Evolutionary conservation across 345 rosid species (phyloP), one percentile per base, ranked within the genome.

Genomic region (Nephelium lappaceum): DNA sequence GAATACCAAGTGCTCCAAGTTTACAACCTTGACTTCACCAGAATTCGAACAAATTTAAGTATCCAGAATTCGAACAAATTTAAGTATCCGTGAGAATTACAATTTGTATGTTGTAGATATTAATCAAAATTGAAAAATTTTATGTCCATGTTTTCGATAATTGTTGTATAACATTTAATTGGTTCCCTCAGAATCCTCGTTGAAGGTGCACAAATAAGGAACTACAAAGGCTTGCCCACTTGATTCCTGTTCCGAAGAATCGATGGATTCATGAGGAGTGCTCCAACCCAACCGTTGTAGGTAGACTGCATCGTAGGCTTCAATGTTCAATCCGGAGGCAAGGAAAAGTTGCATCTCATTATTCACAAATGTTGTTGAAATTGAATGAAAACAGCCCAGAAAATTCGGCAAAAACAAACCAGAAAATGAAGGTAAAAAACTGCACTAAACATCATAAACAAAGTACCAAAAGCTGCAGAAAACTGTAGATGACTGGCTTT

Each of bases 291-390:
- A 68, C 9, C 80, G 80, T 72, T 79, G 89, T 80, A 68, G 79
- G 72, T 89, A 94, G 38, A 91, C 87, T 25, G 83, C 87, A 82
- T 93, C 98, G 21, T 88, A 96, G n/a, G 97, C 97, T 68, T 89
- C 93, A 2, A 83, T 67, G 82, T 83, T 93, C 75, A 92, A 84
- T 5, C 95, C 97, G 0, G 95, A 86, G 55, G 90, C 97, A 9
- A 93, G 93, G 85, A 93, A 96, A 11, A 93, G 76, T 72, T 90
- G 92, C 57, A 92, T 14, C 79, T 92, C 97, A 31, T 2, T 31
- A 0, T 83, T 63, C 77, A 88, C 92, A 74, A 96, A 93, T 39
- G 36, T 31, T 1, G 36, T 31, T 31, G 36, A 31, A 31, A 31
- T 31, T 31, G 36, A 31, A 31, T 31, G 36, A 31, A 31, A 31